phyloP scores from a whole-genome alignment of 2,329 filamentous ascomycete species.

The Sclerotinia minor region DNA sequence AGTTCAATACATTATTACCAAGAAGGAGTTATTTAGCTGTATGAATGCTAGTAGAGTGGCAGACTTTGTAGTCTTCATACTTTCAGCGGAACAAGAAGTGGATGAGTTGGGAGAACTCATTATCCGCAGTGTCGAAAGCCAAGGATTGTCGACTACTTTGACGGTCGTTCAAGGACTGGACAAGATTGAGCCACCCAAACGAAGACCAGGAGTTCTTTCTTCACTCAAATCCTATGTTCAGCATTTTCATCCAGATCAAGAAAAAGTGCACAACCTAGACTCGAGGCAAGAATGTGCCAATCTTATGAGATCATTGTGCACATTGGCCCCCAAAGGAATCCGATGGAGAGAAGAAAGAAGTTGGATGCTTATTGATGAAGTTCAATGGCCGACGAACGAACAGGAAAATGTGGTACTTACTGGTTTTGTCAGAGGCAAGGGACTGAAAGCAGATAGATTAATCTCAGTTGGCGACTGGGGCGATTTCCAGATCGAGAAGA shows the following conservation, averaged over 20 bases:
- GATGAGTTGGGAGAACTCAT: constrained; percentile 83
- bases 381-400: constrained; percentile 66
- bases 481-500: constrained; percentile 87
- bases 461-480: constrained; percentile 94
- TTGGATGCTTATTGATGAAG: constrained; percentile 88
- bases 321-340: constrained; percentile 88
- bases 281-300: constrained; percentile 89
- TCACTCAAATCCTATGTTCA: constrained; percentile 91
- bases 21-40: constrained; percentile 71
- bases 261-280: constrained; percentile 87
- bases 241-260: constrained; percentile 89
- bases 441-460: constrained; percentile 84
- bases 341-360: constrained; percentile 92
- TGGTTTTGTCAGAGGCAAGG: constrained; percentile 81
- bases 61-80: constrained; percentile 84
- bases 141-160: constrained; percentile 91
- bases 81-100: constrained; percentile 81
- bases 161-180: constrained; percentile 80
- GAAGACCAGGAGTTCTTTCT: constrained; percentile 69
- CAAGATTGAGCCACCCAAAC: constrained; percentile 75
- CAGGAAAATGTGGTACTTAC: constrained; percentile 71
- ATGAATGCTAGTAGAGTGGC: constrained; percentile 85
- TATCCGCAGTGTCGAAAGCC: constrained; percentile 82
- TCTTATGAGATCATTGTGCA: constrained; percentile 86
- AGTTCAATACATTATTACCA: constrained; percentile 77